Evolutionary conservation across 2,329 filamentous ascomycete genomes (phyloP).

Genomic region (Herpomyces periplanetae): DNA sequence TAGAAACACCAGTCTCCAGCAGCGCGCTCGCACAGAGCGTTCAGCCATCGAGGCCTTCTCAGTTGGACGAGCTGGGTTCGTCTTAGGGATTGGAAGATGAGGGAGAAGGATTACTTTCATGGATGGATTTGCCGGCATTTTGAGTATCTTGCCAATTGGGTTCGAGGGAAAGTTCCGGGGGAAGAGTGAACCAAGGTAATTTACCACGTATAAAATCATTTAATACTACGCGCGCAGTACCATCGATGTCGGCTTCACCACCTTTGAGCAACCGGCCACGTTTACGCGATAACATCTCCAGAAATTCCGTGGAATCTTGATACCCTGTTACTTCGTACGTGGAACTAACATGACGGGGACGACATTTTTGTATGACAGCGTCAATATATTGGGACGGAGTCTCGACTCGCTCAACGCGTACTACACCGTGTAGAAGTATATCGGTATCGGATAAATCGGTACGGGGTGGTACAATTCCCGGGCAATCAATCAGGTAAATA

Average conservation of each 20-base stretch:
- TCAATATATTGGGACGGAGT: constrained; percentile 85
- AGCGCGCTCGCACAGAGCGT: too few relatives aligned
- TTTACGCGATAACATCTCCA: constrained; percentile 57
- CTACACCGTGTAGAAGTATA: constrained; percentile 56
- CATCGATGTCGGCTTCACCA: constrained; percentile 76
- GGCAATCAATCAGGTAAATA: constrained; percentile 82
- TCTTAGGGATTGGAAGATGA: too few relatives aligned
- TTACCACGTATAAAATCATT: constrained; percentile 87
- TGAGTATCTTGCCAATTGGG: too few relatives aligned
- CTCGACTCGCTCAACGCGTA: constrained; percentile 77
- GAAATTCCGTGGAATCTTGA: constrained; percentile 33
- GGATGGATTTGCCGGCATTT: too few relatives aligned
- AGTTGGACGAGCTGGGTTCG: too few relatives aligned
- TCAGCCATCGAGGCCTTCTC: too few relatives aligned
- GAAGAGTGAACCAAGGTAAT: constrained; percentile 75
- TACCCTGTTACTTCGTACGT: constrained; percentile 65
- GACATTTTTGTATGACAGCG: constrained; percentile 36
- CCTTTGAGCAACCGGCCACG: constrained; percentile 50
- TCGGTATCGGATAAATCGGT: constrained; percentile 47
- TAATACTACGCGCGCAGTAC: constrained; percentile 78
- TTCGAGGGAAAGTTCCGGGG: too few relatives aligned
- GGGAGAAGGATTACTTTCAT: too few relatives aligned
- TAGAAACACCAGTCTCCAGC: too few relatives aligned
- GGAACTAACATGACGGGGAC: constrained; percentile 52
- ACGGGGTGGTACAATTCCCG: constrained; percentile 72